Evolutionary conservation across 2,329 filamentous ascomycete species (phyloP).

Genomic region (Fusarium sp.): DNA sequence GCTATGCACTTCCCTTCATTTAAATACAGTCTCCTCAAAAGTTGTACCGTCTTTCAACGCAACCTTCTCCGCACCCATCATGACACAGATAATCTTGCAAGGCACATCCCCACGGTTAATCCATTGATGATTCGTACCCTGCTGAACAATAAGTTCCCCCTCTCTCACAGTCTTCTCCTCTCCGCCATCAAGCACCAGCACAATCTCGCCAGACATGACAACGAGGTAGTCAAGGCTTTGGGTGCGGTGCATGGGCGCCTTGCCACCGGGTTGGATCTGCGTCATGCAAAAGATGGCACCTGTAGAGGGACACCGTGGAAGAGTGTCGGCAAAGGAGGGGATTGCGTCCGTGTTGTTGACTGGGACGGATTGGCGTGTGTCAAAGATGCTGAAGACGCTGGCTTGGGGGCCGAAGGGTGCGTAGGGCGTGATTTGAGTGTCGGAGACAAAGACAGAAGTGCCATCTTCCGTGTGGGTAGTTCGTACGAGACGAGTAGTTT

Average conservation of each 20-base stretch:
- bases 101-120: conserved; percentile 53
- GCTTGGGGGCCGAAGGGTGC: conserved; percentile 19
- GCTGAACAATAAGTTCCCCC: conserved; percentile 57
- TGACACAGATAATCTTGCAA: conserved; percentile 55
- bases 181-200: conserved; percentile 55
- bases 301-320: conserved; percentile 51
- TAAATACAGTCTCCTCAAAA: conserved; percentile 51
- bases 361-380: conserved; percentile 29
- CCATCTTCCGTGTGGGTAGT: conserved; percentile 12
- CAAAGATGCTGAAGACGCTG: conserved; percentile 24
- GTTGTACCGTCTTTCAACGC: conserved; percentile 51
- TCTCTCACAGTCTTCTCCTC: conserved; percentile 52
- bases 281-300: conserved; percentile 53
- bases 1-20: too few species aligned
- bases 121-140: conserved; percentile 60
- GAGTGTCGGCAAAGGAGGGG: conserved; percentile 28
- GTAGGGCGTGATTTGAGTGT: conserved; percentile 14
- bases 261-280: conserved; percentile 47
- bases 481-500: conserved; percentile 13
- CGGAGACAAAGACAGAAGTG: conserved; percentile 17
- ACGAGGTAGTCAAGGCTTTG: conserved; percentile 55
- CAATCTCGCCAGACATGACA: conserved; percentile 55
- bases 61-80: conserved; percentile 56
- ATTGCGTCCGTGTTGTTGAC: conserved; percentile 31
- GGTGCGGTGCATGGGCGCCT: conserved; percentile 57